phyloP scores from a whole-genome alignment of 208 protist species.

The Leishmania tropica region DNA sequence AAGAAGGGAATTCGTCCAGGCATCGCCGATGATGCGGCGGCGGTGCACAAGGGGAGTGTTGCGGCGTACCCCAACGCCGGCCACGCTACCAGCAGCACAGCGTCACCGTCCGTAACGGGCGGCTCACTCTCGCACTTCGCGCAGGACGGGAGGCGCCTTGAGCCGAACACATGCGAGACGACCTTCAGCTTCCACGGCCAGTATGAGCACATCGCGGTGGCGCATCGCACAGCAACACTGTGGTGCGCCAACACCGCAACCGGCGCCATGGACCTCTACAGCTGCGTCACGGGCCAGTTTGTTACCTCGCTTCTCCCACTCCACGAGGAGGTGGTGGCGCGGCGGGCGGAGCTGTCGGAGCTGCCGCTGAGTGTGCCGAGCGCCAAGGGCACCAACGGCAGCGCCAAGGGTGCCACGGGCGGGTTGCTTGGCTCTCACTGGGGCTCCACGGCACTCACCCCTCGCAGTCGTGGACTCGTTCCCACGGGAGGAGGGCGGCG shows the following conservation, averaged over 20 bases:
- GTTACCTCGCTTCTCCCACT: slow-evolving; percentile 36
- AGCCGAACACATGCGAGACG: slow-evolving; percentile 42
- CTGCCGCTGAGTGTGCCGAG: slow-evolving; percentile 8
- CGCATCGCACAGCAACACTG: slow-evolving; percentile 45
- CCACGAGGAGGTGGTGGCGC: slow-evolving; percentile 15
- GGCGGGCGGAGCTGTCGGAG: slow-evolving; percentile 18
- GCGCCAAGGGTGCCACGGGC: neutral
- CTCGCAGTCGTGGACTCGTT: slow-evolving; percentile 18
- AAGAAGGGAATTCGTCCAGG: neutral
- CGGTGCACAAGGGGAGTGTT: neutral
- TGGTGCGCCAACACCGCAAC: slow-evolving; percentile 60
- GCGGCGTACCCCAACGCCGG: neutral
- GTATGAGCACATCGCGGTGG: slow-evolving; percentile 40
- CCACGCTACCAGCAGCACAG: neutral
- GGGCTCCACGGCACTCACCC: neutral
- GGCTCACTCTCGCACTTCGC: slow-evolving; percentile 11
- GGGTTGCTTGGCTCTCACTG: neutral
- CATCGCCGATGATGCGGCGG: slow-evolving; percentile 2
- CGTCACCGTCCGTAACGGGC: slow-evolving; percentile 6
- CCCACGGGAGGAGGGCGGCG: neutral
- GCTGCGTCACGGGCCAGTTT: slow-evolving; percentile 57
- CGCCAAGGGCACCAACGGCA: neutral
- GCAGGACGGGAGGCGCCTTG: slow-evolving; percentile 28
- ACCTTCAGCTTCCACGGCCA: slow-evolving; percentile 46
- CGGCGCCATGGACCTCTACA: slow-evolving; percentile 69